These are phyloP conservation scores for Paraphysoderma sedebokerense DNA, from an alignment of 371 early-diverging fungal species.

Conservation along the genomic window DNA sequence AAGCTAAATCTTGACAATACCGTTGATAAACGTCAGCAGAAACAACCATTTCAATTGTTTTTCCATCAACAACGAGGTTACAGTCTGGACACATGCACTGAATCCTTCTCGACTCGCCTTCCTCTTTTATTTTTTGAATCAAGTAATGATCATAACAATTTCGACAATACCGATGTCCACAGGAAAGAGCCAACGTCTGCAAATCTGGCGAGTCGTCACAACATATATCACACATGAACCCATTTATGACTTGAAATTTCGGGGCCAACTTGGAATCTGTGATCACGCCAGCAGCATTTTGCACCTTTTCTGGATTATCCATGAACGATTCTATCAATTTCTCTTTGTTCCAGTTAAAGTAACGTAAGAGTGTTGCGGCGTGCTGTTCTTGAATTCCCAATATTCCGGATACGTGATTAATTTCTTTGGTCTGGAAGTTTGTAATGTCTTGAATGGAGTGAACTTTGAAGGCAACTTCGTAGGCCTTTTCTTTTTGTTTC, in stretches of 20 bases:
- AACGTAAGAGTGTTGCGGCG: slow-evolving; percentile 48
- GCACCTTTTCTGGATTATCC: slow-evolving; percentile 50
- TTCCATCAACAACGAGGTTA: slow-evolving; percentile 58
- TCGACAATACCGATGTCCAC: slow-evolving; percentile 73
- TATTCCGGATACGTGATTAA: slow-evolving; percentile 36
- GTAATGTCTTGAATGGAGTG: slow-evolving; percentile 27
- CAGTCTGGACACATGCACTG: slow-evolving; percentile 71
- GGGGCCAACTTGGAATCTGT: slow-evolving; percentile 16
- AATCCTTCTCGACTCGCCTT: slow-evolving; percentile 71
- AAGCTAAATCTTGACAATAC: slow-evolving; percentile 11
- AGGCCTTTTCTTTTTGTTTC: slow-evolving; percentile 23
- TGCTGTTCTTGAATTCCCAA: slow-evolving; percentile 40
- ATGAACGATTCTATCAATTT: slow-evolving; percentile 25
- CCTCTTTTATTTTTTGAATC: slow-evolving; percentile 61
- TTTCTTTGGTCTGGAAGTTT: slow-evolving; percentile 25
- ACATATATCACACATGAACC: slow-evolving; percentile 78
- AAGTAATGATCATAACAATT: slow-evolving; percentile 73
- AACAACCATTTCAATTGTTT: slow-evolving; percentile 48
- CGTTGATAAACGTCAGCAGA: slow-evolving; percentile 21
- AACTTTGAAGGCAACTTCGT: slow-evolving; percentile 51
- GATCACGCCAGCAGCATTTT: slow-evolving; percentile 53
- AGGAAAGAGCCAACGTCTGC: slow-evolving; percentile 46
- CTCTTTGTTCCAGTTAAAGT: slow-evolving; percentile 48
- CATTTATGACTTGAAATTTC: slow-evolving; percentile 6
- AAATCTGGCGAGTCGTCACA: slow-evolving; percentile 43